These are phyloP conservation scores for Rhodotorula sphaerocarpa DNA, from an alignment of 768 basidiomycete genomes.

Conservation along the genomic window DNA sequence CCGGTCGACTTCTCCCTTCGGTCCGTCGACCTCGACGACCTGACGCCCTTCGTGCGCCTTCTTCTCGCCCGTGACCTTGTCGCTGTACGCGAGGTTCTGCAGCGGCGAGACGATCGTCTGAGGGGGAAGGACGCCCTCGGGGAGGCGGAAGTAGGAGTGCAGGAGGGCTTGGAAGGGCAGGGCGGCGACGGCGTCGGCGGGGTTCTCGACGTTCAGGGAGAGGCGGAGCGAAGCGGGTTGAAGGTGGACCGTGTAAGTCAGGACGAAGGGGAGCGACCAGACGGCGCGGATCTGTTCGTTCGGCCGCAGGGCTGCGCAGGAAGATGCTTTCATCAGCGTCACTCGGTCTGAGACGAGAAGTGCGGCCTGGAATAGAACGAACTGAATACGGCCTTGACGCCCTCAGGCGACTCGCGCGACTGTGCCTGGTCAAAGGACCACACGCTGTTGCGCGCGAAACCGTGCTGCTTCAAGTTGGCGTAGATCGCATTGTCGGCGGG, in stretches of 20 bases:
- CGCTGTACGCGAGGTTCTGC: conserved; percentile 59
- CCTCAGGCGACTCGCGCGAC: conserved; percentile 55
- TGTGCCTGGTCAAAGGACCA: conserved; percentile 58
- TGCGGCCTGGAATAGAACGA: conserved; percentile 39
- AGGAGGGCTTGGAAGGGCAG: conserved; percentile 79
- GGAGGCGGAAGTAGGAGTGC: conserved; percentile 71
- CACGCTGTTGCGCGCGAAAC: conserved; percentile 69
- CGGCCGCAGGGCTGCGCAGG: conserved; percentile 53
- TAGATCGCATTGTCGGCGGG: conserved; percentile 56
- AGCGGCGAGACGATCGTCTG: conserved; percentile 57
- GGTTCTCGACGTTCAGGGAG: conserved; percentile 44
- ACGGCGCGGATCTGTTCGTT: conserved; percentile 53
- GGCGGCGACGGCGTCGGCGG: conserved; percentile 20
- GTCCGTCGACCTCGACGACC: conserved; percentile 54
- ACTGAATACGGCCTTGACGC: conserved; percentile 61
- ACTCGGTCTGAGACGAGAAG: not conserved
- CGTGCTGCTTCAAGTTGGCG: conserved; percentile 67
- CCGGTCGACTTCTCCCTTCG: conserved; percentile 36
- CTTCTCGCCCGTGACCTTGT: conserved; percentile 53
- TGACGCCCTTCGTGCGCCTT: conserved; percentile 51
- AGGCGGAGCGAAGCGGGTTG: conserved; percentile 64
- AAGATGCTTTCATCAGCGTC: not conserved
- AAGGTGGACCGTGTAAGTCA: conserved; percentile 75
- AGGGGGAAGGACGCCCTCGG: conserved; percentile 49
- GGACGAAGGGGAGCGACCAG: conserved; percentile 61